Evolutionary conservation across 2,329 filamentous ascomycete species (phyloP), one percentile per base, ranked within the genome.

Genomic region (Phaeosphaeriaceae sp.): DNA sequence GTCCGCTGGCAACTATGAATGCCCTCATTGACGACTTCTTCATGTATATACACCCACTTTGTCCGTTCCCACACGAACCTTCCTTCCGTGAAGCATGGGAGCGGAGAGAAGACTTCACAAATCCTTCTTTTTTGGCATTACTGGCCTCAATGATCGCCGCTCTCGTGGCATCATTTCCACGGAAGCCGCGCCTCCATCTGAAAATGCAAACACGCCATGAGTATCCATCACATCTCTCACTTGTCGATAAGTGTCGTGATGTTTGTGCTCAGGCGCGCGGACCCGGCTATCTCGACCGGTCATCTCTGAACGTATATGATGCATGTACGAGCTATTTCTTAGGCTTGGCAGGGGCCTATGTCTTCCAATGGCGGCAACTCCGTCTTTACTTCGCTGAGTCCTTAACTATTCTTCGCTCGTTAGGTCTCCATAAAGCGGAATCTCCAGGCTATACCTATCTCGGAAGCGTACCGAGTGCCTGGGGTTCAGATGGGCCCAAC

Each of bases 21-120:
- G 79, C 87, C 2, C 78, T 92, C 13, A 83, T 92, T 48, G 87
- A 92, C 68, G 89, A 92, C 74, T 92, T 90, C 79, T 92, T 92
- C 74, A 90, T 87, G 15, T 91, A 91, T 68, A 87, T 92, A 44
- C 87, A 92, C 61, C 89, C 89, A 1, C 79, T 92, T 7, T 84
- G 83, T 49, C 89, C 89, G 0, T 92, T 92, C 48, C 89, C 89
- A 0, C 89, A 92, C 70, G 87, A 92, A 66, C 87, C 88, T 0
- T 88, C 87, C 3, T 92, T 92, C 68, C 82, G 88, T 17, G 81
- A 85, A 53, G 85, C 85, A 1, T 89, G 90, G 69, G 79, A 80
- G 6, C 81, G 81, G 46, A 80, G 88, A 28, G 83, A 89, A 63
- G 88, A 91, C 66, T 79, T 85, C 43, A 82, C 79, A 6, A 85